These are phyloP conservation scores for Coccinonectria pachysandricola DNA, from an alignment of 2,329 filamentous ascomycete genomes.

Conservation along the genomic window DNA sequence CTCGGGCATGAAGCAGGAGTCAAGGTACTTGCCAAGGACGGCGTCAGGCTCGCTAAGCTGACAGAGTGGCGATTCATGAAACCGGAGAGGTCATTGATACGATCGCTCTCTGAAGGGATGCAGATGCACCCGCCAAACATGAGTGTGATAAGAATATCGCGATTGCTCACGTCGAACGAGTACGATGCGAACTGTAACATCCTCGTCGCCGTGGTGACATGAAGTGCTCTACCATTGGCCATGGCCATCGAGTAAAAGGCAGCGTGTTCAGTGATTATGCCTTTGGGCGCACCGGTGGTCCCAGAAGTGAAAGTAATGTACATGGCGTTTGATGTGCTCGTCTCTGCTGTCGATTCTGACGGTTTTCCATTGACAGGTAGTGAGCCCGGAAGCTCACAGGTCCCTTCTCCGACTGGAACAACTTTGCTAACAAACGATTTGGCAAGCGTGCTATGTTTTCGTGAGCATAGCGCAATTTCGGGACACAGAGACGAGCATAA, in stretches of 20 bases:
- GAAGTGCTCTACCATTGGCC: constrained; percentile 1
- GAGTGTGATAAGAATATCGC: constrained; percentile 1
- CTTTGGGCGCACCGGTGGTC: constrained; percentile 46
- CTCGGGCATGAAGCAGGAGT: constrained; percentile 1
- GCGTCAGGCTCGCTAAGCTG: not conserved
- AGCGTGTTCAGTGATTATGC: constrained; percentile 10
- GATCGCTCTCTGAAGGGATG: constrained; percentile 3
- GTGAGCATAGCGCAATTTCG: too few relatives aligned
- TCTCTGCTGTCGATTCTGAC: too few relatives aligned
- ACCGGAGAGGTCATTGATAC: not conserved
- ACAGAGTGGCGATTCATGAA: not conserved
- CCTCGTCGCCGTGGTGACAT: not conserved
- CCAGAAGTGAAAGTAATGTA: constrained; percentile 46
- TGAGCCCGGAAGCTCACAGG: not conserved
- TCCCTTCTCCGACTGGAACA: not conserved
- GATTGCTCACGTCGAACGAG: constrained; percentile 2
- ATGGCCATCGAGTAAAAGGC: constrained; percentile 1
- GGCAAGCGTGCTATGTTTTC: constrained; percentile 2
- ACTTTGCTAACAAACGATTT: not conserved
- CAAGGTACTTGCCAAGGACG: not conserved
- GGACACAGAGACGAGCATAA: too few relatives aligned
- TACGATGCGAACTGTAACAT: constrained; percentile 3
- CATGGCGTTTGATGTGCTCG: not conserved
- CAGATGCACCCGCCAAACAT: constrained; percentile 2
- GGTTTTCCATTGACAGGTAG: not conserved